phyloP scores from a whole-genome alignment of 2,329 filamentous ascomycete genomes.

The Verticillium nubilum region DNA sequence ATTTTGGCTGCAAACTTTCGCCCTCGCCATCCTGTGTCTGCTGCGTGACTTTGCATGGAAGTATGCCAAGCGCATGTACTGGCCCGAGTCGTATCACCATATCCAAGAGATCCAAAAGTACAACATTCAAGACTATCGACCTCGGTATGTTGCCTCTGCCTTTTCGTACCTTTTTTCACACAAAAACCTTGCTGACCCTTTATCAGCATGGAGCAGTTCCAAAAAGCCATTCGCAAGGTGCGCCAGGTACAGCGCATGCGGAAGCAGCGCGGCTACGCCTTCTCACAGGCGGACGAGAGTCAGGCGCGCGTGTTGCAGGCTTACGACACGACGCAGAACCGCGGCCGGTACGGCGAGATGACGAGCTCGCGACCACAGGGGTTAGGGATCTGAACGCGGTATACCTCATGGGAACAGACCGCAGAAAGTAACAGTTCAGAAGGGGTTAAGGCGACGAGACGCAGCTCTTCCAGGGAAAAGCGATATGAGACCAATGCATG shows the following conservation, averaged over 20 bases:
- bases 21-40: conserved; percentile 76
- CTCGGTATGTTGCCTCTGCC: conserved; percentile 56
- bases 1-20: conserved; percentile 88
- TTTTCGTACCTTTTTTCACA: background rate
- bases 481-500: background rate
- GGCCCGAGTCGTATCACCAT: conserved; percentile 91
- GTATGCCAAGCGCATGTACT: conserved; percentile 96
- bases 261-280: conserved; percentile 97
- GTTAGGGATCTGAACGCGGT: background rate
- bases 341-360: conserved; percentile 96
- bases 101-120: conserved; percentile 99
- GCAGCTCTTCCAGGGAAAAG: background rate
- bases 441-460: background rate
- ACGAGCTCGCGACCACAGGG: conserved; percentile 38
- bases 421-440: background rate
- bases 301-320: conserved; percentile 94
- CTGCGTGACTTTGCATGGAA: conserved; percentile 93
- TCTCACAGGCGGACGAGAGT: conserved; percentile 94
- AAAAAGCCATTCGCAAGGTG: conserved; percentile 98
- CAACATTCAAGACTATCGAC: conserved; percentile 98
- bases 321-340: conserved; percentile 90
- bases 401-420: too few species aligned
- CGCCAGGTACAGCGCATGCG: conserved; percentile 98
- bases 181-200: conserved; percentile 9
- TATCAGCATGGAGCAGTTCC: conserved; percentile 94